Evolutionary conservation across 768 basidiomycete genomes (phyloP), one percentile per base, ranked within the genome.

Genomic region (Leccinum broughii): DNA sequence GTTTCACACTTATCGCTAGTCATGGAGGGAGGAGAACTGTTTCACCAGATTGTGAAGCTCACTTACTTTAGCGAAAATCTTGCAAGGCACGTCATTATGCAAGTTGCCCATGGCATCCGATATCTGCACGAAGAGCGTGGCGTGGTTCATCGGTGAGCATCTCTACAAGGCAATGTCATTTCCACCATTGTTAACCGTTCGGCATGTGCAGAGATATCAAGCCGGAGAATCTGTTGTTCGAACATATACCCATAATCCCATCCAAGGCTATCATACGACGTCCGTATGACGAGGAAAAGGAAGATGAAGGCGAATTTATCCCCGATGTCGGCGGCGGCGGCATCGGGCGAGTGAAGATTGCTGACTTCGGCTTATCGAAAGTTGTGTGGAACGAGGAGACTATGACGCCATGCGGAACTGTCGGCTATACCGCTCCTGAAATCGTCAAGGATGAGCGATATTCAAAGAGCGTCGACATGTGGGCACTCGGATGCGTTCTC

Each of bases 361-460:
- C 97, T 60, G 97, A 99, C 74, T 99, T 99, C 70, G 97, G 97
- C 35, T 80, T 99, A 51, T 92, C 89, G 62, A 99, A 99, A 77
- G 89, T 98, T 56, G 93, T 99, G 4, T 99, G 97, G 97, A 90
- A 96, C 71, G 97, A 98, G 70, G 89, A 98, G 71, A 99, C 97
- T 6, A 95, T 93, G 91, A 99, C 97, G 14, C 97, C 97, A 22
- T 99, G 97, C 69, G 97, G 97, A n/a, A 99, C 97, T 3, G 96
- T 99, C 34, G 97, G 97, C 22, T 99, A 99, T 76, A 99, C 97
- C 3, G 97, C 97, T 6, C 97, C 97, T 6, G 97, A 99, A 77
- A 99, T 99, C 62, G 97, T 99, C 68, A 98, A 98, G 77, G 97
- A 98, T 71, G 96, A 99, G 77, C 84, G 94, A 30, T 96, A 96